Percentiles rank a stretch among this genome's conserved stretches.
Evolutionary conservation across 345 rosid species (phyloP).

Genomic region (Mallotus nudiflorus): DNA sequence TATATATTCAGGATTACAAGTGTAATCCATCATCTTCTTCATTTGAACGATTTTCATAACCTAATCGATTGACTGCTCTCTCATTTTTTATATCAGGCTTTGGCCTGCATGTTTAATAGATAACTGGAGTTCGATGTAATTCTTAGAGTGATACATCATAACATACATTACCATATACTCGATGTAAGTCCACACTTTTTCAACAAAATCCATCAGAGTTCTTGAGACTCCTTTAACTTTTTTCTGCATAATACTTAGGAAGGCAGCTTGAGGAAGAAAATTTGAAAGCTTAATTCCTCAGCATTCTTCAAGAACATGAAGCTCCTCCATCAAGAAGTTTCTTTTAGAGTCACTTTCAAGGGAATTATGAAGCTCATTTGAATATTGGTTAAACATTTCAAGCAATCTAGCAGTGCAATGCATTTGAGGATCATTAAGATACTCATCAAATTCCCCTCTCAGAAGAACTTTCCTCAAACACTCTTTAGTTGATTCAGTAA

Average conservation of each 20-base stretch:
- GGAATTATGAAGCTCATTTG: slow-evolving; percentile 4
- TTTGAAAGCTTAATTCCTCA: slow-evolving; percentile 37
- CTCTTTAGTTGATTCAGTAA: slow-evolving; percentile 43
- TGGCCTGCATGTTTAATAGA: no score
- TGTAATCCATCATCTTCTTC: no score
- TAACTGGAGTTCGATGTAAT: no score
- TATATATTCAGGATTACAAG: no score
- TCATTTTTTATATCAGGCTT: no score
- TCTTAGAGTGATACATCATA: no score
- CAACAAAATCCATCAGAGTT: slow-evolving; percentile 20
- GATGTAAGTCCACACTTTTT: no score
- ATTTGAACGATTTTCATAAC: no score
- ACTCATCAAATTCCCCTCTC: slow-evolving; percentile 49
- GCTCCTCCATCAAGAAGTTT: slow-evolving; percentile 30
- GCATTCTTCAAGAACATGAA: slow-evolving; percentile 32
- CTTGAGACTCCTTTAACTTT: slow-evolving; percentile 26
- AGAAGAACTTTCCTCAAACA: slow-evolving; percentile 38
- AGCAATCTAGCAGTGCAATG: slow-evolving; percentile 30
- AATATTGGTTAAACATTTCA: slow-evolving; percentile 31
- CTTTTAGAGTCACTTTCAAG: not conserved
- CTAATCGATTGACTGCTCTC: no score
- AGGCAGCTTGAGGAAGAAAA: slow-evolving; percentile 34
- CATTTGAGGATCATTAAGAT: slow-evolving; percentile 32
- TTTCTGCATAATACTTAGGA: slow-evolving; percentile 19
- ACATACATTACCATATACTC: no score